Evolutionary conservation across 371 early-diverging fungal genomes (phyloP), one percentile per base, ranked within the genome.

Genomic region (Mortierella sp.): DNA sequence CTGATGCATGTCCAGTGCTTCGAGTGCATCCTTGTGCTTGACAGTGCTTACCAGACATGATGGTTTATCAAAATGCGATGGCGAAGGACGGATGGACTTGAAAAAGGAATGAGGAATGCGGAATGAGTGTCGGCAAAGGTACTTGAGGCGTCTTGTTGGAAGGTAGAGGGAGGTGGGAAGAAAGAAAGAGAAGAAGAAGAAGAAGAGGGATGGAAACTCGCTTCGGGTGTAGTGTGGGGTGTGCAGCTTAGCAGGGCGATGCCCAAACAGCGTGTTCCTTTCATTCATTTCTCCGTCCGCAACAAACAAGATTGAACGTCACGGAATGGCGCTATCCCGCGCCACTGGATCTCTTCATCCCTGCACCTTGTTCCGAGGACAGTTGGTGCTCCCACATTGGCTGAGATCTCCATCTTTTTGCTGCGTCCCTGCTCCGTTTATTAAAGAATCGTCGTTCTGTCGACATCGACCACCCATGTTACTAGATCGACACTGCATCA

Each of bases 31-130:
- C n/a, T n/a, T n/a, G 10, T 34, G 10, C 7, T 34, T 34, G 4
- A 7, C 10, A 34, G 7, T 34, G 34, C 61, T 65, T 71, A 71
- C 71, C 71, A 60, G 72, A 65, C 72, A 71, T 71, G 61, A 55
- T 46, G 47, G 27, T 13, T 17, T 53, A 22, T 13, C 19, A 25
- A 40, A 43, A 22, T 40, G 44, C 27, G 41, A 55, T 25, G 34
- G 34, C 10, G 34, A 34, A 10, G 10, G n/a, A n/a, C n/a, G n/a
- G n/a, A n/a, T n/a, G n/a, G n/a, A n/a, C n/a, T n/a, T 55, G 25
- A 25, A 25, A 55, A 37, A 7, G 41, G 54, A 45, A 40, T 22
- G 37, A 1, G 54, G 43, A 66, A 29, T 28, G 16, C 14, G 28
- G 25, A 34, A 58, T 22, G 50, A 2, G 3, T 2, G 25, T 8